Base-by-base conservation (phyloP, 164 flowering plant species). In the Chloranthus sessilifolius region DNA sequence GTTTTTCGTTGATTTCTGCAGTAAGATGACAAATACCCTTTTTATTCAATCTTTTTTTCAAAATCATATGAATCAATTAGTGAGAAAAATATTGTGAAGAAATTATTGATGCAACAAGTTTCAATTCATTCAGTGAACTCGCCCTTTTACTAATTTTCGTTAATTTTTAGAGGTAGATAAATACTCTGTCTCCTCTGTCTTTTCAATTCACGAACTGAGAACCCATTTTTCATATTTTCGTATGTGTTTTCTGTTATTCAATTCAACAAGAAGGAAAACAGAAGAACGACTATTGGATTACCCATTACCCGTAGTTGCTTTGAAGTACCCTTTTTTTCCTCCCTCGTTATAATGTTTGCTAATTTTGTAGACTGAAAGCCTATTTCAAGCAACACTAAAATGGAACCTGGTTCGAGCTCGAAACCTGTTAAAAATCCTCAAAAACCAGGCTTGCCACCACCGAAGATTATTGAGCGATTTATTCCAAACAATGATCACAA, bases 361-460 rank as follows among this genome's bases (percentile, higher is more conserved):
- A 15, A 1, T 38, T 14, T 38, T 38, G 5, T 38, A n/a, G 41
- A 2, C 17, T 17, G 28, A 17, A 14, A 37, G 11, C 14, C 43
- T 65, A 55, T 56, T 63, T 68, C 45, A 35, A 52, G 12, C 23
- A 60, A 63, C 29, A 59, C 60, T 53, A 22, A 41, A 71, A 85
- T 82, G 94, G 83, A 72, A 60, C 23, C 59, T 65, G 88, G 86
- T 76, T 82, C 88, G 52, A 76, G 72, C 59, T 74, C 81, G 61
- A 67, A 65, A 55, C 3, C 64, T 1, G 28, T 11, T 17, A 60
- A 58, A 10, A 73, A 66, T 38, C 72, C 56, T 67, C 76, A 50
- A 36, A 78, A 61, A 34, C 66, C 62, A 0, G 74, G 73, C 5
- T 64, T 78, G 10, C 25, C 64, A 60, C 54, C 56, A 10, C 72